These are phyloP conservation scores for Cladosporium sp. DNA, from an alignment of 2,329 filamentous ascomycete species.

Conservation along the genomic window DNA sequence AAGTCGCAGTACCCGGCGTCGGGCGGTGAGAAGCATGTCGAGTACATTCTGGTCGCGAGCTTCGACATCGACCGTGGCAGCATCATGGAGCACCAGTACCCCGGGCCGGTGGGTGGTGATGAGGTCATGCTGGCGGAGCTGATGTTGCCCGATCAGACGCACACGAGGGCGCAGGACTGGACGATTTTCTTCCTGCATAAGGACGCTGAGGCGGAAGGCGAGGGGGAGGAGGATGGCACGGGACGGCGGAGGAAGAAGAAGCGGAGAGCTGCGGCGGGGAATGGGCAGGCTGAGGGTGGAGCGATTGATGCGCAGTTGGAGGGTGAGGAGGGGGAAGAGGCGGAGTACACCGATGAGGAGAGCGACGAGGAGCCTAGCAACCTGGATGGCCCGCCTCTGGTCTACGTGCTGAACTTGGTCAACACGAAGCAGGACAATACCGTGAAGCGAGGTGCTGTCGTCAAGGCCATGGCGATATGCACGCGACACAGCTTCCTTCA, in stretches of 20 bases:
- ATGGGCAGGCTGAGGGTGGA: slow-evolving; percentile 45
- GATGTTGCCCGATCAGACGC: slow-evolving; percentile 96
- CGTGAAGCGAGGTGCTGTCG: slow-evolving; percentile 85
- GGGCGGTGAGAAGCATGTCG: slow-evolving; percentile 78
- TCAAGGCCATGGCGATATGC: slow-evolving; percentile 99
- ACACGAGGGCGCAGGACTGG: slow-evolving; percentile 94
- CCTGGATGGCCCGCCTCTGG: slow-evolving; percentile 80
- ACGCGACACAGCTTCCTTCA: slow-evolving; percentile 96
- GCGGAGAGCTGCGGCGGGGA: slow-evolving; percentile 37
- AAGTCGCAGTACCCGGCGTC: slow-evolving; percentile 48
- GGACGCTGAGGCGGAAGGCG: slow-evolving; percentile 80
- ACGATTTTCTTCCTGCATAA: slow-evolving; percentile 99
- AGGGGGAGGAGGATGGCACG: slow-evolving; percentile 59
- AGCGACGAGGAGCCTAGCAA: slow-evolving; percentile 50
- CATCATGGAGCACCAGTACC: slow-evolving; percentile 98
- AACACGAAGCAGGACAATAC: slow-evolving; percentile 97
- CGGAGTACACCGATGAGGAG: slow-evolving; percentile 37
- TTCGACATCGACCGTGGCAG: slow-evolving; percentile 96
- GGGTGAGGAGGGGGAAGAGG: slow-evolving; percentile 44
- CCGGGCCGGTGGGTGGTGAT: slow-evolving; percentile 89
- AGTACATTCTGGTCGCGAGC: slow-evolving; percentile 95
- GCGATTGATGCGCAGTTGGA: slow-evolving; percentile 40
- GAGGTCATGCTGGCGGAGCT: slow-evolving; percentile 98
- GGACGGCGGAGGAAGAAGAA: slow-evolving; percentile 42
- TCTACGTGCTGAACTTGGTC: slow-evolving; percentile 95